Percentiles rank a stretch among this genome's conserved stretches.
Evolutionary conservation across 768 basidiomycete genomes (phyloP).

Genomic region (Lactifluus subvellereus): DNA sequence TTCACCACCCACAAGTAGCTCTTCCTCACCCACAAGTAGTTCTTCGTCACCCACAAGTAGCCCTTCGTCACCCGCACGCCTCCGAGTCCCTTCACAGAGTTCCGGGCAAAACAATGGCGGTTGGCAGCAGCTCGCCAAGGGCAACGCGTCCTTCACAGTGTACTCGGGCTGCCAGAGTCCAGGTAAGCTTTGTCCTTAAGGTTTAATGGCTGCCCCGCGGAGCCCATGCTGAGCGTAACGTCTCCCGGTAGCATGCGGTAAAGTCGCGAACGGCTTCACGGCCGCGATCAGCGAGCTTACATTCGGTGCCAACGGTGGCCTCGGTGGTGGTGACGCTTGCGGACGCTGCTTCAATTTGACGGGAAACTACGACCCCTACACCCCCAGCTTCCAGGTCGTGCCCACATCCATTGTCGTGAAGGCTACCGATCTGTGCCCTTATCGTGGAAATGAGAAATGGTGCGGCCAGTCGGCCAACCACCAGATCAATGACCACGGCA

Average conservation of each 20-base stretch:
- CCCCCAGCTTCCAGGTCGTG: slow-evolving; percentile 44
- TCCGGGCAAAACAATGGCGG: slow-evolving; percentile 31
- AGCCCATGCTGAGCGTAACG: not conserved
- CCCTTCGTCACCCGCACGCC: no score
- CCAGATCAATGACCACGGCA: slow-evolving; percentile 31
- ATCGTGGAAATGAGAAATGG: slow-evolving; percentile 45
- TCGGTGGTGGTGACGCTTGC: slow-evolving; percentile 53
- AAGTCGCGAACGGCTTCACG: slow-evolving; percentile 43
- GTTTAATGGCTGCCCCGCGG: not conserved
- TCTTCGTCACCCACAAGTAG: no score
- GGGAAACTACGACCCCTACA: slow-evolving; percentile 46
- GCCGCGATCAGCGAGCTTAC: slow-evolving; percentile 54
- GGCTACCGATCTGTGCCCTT: slow-evolving; percentile 42
- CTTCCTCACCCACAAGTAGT: no score
- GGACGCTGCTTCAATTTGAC: slow-evolving; percentile 56
- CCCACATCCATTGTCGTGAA: slow-evolving; percentile 53
- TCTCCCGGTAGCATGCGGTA: slow-evolving; percentile 43
- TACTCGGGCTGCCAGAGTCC: slow-evolving; percentile 47
- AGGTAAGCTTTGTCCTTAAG: slow-evolving; percentile 31
- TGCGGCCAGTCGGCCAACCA: slow-evolving; percentile 49
- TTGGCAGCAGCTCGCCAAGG: slow-evolving; percentile 49
- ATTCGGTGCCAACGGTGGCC: slow-evolving; percentile 45
- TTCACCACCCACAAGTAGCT: no score
- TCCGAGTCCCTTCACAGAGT: no score
- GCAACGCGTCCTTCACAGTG: slow-evolving; percentile 50